Evolutionary conservation across 1,284 basidiomycete species (phyloP).

Genomic region (Meripilus lineatus): DNA sequence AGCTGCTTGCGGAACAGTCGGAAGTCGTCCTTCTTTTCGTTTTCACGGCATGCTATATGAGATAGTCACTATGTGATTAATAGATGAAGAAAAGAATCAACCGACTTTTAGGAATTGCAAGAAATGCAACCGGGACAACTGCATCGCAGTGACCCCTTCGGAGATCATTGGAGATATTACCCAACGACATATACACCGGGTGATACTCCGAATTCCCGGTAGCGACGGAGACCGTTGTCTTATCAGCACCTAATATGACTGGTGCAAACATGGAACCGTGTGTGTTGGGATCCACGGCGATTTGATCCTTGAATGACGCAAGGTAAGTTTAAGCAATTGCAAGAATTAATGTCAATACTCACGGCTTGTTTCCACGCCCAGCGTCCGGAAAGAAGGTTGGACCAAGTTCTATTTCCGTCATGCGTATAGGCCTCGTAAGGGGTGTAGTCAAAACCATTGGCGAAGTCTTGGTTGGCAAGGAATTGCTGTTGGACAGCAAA

Average conservation of each 20-base stretch:
- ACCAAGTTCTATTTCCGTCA: not conserved
- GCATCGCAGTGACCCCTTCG: no score
- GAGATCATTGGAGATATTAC: conserved; percentile 16
- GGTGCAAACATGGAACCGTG: conserved; percentile 17
- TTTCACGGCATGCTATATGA: conserved; percentile 10
- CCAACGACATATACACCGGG: conserved; percentile 19
- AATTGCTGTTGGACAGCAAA: not conserved
- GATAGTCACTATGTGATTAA: not conserved
- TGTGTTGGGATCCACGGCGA: conserved; percentile 3
- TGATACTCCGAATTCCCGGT: conserved; percentile 20
- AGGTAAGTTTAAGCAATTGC: not conserved
- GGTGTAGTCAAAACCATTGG: not conserved
- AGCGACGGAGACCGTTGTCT: conserved; percentile 22
- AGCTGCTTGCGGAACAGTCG: conserved; percentile 17
- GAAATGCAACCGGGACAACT: no score
- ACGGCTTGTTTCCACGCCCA: not conserved
- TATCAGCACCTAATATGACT: conserved; percentile 18
- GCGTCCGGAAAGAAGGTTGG: not conserved
- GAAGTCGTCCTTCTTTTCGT: conserved; percentile 11
- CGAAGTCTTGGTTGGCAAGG: not conserved
- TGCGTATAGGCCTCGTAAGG: not conserved
- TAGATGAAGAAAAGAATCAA: not conserved
- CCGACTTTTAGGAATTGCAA: conserved; percentile 21
- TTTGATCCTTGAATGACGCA: conserved; percentile 1
- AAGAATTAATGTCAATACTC: not conserved